Evolutionary conservation across 208 protist genomes (phyloP), one percentile per base, ranked within the genome.

Genomic region (Wallacemonas rigidus): DNA sequence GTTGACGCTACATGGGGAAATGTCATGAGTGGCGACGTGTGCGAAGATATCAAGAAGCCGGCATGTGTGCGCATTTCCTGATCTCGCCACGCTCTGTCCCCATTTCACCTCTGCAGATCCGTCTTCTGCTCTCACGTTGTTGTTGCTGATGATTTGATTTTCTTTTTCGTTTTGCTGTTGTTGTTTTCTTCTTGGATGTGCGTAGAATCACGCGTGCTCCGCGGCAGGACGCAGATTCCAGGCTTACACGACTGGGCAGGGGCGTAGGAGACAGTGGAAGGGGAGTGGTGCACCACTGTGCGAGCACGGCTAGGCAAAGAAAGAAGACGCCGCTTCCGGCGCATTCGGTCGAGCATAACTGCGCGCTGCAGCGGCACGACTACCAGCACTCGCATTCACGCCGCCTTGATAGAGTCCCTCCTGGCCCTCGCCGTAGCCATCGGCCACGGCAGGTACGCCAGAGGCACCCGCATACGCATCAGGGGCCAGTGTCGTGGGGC

Each of bases 301-400:
- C 45, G 45, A 50, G 45, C 45, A 50, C 45, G 45, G 45, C 74
- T 85, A 85, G 4, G 77, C 68, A 68, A 95, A 95, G 75, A 95
- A 95, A 6, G 90, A 95, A 39, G 90, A 95, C 7, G 90, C 87
- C 4, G 74, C 81, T 38, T 92, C 87, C 35, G 75, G 69, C n/a
- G 77, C 74, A 17, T 67, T 76, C 43, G 77, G 69, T 17, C 72
- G 70, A 3, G 70, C 2, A 61, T 58, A 44, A 41, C 8, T 36
- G 14, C 65, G 68, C 4, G 9, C 57, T 9, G 54, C 8, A 7
- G 14, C 35, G 3, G 38, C 56, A 40, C 43, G 5, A 35, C 17
- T 41, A 38, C 51, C 51, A 58, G 15, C 54, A 38, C 38, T 38
- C 35, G 17, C 15, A 12, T 38, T 26, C 44, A 35, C 36, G 35